Percentiles rank a stretch among this genome's conserved stretches.
Conservation (phyloP, 257 asterid species). For the Haberlea rhodopensis region DNA sequence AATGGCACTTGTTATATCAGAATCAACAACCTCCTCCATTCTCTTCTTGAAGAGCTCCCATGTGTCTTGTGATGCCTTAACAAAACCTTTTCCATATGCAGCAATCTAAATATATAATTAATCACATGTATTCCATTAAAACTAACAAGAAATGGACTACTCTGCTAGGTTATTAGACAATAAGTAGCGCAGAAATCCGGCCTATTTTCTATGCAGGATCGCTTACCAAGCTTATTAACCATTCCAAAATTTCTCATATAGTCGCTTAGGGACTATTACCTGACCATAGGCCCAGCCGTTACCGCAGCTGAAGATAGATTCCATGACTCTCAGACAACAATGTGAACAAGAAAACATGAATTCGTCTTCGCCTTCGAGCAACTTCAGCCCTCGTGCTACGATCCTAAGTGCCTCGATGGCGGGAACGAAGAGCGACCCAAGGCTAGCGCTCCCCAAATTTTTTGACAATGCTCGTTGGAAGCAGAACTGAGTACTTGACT, state of each 20-base stretch:
- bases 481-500: constrained; percentile 74
- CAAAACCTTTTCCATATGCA: constrained; percentile 84
- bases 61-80: constrained; percentile 84
- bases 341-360: constrained; percentile 97
- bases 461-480: constrained; percentile 81
- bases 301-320: constrained; percentile 76
- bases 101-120: constrained; percentile 57
- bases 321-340: constrained; percentile 86
- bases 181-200: too few species aligned
- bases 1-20: constrained; percentile 87
- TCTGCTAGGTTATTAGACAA: too few species aligned
- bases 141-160: too few species aligned
- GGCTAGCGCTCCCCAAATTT: constrained; percentile 88
- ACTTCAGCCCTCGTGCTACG: constrained; percentile 82
- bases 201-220: too few species aligned
- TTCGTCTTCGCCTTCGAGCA: constrained; percentile 95
- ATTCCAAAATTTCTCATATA: neutral
- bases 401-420: constrained; percentile 73
- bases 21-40: constrained; percentile 76
- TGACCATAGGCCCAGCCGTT: constrained; percentile 99
- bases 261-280: constrained; percentile 32
- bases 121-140: neutral
- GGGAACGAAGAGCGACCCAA: constrained; percentile 90
- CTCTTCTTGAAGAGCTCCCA: constrained; percentile 84
- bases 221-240: neutral